phyloP scores from a whole-genome alignment of 768 basidiomycete species.

The Pleurotus giganteus region DNA sequence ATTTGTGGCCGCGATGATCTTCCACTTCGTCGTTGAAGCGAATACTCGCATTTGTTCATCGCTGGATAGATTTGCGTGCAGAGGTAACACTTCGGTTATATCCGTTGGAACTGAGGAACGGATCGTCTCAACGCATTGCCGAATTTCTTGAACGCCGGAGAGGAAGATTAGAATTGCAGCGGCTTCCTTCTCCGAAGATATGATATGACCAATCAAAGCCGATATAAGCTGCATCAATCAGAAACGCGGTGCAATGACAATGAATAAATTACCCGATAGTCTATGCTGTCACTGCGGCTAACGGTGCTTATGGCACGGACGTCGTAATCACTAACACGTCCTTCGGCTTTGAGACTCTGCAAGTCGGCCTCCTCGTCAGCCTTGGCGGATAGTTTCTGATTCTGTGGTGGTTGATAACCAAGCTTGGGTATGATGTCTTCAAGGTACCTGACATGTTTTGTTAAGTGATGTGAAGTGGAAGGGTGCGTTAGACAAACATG shows the following conservation, averaged over 20 bases:
- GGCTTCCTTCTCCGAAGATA: conserved; percentile 39
- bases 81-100: conserved; percentile 60
- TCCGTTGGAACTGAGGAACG: conserved; percentile 29
- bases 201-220: conserved; percentile 61
- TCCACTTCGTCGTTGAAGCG: conserved; percentile 59
- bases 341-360: conserved; percentile 46
- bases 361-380: conserved; percentile 43
- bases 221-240: conserved; percentile 54
- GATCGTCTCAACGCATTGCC: conserved; percentile 68
- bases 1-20: conserved; percentile 88
- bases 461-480: not conserved
- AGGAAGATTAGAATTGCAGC: conserved; percentile 86
- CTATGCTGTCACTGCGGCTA: conserved; percentile 60
- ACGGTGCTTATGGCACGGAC: conserved; percentile 61
- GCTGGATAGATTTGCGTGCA: conserved; percentile 86
- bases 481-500: conserved; percentile 40
- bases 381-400: conserved; percentile 37
- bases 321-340: conserved; percentile 46
- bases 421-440: conserved; percentile 71
- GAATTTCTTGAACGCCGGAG: conserved; percentile 88
- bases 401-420: conserved; percentile 48
- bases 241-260: conserved; percentile 2
- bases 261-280: conserved; percentile 55
- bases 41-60: conserved; percentile 85
- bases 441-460: conserved; percentile 55